Conservation (phyloP, 257 asterid species). For the Euphrasia confusa region DNA sequence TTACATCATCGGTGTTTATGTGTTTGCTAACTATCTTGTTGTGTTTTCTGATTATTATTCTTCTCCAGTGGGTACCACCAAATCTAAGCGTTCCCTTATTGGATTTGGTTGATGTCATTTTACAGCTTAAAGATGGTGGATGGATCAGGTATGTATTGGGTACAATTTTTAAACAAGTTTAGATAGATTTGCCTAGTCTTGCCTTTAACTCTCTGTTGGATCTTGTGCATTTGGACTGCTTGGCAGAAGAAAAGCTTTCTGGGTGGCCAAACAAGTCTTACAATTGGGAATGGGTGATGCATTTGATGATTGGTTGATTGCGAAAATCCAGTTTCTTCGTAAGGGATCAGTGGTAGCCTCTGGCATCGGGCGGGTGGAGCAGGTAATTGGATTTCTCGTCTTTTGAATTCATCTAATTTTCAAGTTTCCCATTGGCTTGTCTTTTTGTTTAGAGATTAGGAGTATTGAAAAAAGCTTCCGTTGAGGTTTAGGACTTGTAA, state of each 20-base stretch:
- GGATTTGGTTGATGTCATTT: slow-evolving; percentile 81
- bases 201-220: slow-evolving; percentile 21
- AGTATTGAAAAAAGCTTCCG: not conserved
- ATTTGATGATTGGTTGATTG: slow-evolving; percentile 96
- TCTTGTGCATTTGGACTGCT: slow-evolving; percentile 26
- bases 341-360: slow-evolving; percentile 87
- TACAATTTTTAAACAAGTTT: slow-evolving; percentile 23
- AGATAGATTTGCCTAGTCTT: slow-evolving; percentile 19
- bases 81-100: slow-evolving; percentile 73
- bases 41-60: slow-evolving; percentile 23
- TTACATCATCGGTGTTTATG: not conserved
- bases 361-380: slow-evolving; percentile 80
- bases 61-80: slow-evolving; percentile 91
- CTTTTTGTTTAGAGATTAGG: not conserved
- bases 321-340: slow-evolving; percentile 78
- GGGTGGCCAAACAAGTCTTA: slow-evolving; percentile 96
- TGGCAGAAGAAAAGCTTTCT: slow-evolving; percentile 88
- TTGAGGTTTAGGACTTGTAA: too few species aligned
- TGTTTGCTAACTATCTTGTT: slow-evolving; percentile 24
- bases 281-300: slow-evolving; percentile 99
- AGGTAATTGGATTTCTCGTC: slow-evolving; percentile 41
- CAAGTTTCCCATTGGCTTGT: slow-evolving; percentile 8
- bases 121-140: slow-evolving; percentile 97
- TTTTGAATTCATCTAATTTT: slow-evolving; percentile 16
- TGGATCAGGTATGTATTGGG: slow-evolving; percentile 76